Base-by-base conservation (phyloP, 495 filamentous ascomycete genomes). In the Aspergillus diversus region DNA sequence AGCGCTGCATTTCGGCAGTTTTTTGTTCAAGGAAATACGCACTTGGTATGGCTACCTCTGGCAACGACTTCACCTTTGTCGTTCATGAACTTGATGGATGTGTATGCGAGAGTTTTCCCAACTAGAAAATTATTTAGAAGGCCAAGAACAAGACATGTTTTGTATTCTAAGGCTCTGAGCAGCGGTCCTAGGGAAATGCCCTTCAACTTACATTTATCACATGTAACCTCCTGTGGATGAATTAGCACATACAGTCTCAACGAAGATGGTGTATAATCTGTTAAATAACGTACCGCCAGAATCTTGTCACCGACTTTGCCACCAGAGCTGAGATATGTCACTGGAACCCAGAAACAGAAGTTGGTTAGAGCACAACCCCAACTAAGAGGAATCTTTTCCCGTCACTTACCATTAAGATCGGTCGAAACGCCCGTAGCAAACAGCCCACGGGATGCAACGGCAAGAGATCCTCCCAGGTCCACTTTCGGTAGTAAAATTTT, bases 41-140 rank as follows among this genome's bases (percentile, higher is more conserved):
- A 96, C 92, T 99, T 99, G 8, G 95, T 98, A 79, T 99, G 95
- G 67, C 94, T 97, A 27, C 95, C 95, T 62, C 93, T 79, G 4
- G 95, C 95, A 42, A 93, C 85, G 31, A 97, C 66, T 34, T 97
- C 84, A 11, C 90, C 87, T 63, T 90, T 85, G n/a, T 70, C 69
- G 67, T 97, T 93, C 33, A 74, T 81, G 73, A 99, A 98, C 12
- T 80, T 82, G 62, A 97, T 89, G 4, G 81, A 88, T 1, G 95
- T 99, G 68, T 86, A 99, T 13, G 95, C 95, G 21, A 99, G 80
- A 0, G 90, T 96, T 76, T 95, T 97, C 48, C 95, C 95, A 67
- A 97, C 92, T 97, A 68, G 49, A 48, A 17, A 47, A 15, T 21
- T 3, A 46, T 57, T 34, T 35, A 33, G 34, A 1, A 37, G 9